Base-by-base conservation (phyloP, 305 asterid genomes). In the Solanum hybrid region DNA sequence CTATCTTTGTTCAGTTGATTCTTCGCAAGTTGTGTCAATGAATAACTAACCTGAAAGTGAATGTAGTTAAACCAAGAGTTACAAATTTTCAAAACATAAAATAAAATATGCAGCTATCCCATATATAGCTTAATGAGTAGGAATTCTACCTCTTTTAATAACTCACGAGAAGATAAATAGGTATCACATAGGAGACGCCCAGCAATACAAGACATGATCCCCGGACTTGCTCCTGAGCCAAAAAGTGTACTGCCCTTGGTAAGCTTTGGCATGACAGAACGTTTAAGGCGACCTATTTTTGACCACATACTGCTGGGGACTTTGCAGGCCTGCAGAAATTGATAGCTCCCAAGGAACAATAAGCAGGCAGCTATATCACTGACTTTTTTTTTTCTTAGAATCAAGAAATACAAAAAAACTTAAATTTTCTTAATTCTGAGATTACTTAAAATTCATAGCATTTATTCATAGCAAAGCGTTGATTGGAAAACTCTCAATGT, bases 111-210 rank as follows among this genome's bases (percentile, higher is more conserved):
- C 18, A 76, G 73, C 79, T 37, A 75, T 84, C 85, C 7, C 5
- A 86, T 71, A 71, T 1, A 35, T 61, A 61, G 87, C 33, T 69
- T 82, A 64, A 67, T 24, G 37, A 42, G n/a, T 78, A 16, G 73
- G 74, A 46, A 88, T 76, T 90, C 88, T 84, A 98, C 99, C 99
- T 98, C 99, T 91, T 96, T 97, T 89, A 98, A 92, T 86, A 98
- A 94, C 89, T 98, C 99, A 86, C 98, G 97, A 6, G 99, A 94
- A 91, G 97, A 95, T 84, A 97, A 93, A 92, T 89, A 95, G 40
- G 99, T 97, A 89, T 98, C 99, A 92, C 99, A 98, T 89, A 98
- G 93, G 92, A 97, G 98, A 86, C 99, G 98, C 90, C 99, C 99
- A 37, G 99, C 98, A 92, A 98, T 93, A 92, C 99, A 96, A 88